Conservation (phyloP, 345 rosid species). For the Trapa bicornis region DNA sequence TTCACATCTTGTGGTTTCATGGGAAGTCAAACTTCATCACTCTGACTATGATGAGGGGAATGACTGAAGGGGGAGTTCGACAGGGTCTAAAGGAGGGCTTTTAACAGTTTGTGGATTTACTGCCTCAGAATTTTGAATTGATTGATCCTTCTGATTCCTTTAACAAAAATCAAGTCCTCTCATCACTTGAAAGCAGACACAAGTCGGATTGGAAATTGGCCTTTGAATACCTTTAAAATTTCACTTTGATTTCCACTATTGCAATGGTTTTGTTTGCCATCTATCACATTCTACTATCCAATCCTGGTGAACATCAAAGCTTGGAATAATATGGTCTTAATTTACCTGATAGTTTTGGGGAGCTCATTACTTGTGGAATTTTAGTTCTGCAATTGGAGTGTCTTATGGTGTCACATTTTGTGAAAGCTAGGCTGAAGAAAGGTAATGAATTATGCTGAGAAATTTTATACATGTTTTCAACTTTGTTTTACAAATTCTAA, state of each 20-base stretch:
- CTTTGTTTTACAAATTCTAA: neutral
- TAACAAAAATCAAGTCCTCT: conserved; percentile 42
- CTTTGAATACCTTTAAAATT: conserved; percentile 50
- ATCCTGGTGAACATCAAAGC: conserved; percentile 45
- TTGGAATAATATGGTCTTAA: conserved; percentile 61
- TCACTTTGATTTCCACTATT: conserved; percentile 42
- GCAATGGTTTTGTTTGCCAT: conserved; percentile 43
- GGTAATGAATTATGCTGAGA: conserved; percentile 21
- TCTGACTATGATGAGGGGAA: conserved; percentile 59
- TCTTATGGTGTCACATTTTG: conserved; percentile 55
- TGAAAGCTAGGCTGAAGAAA: conserved; percentile 54
- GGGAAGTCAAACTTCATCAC: conserved; percentile 60
- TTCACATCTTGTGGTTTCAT: conserved; percentile 49
- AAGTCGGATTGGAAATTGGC: conserved; percentile 58
- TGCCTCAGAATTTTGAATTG: conserved; percentile 40
- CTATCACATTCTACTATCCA: conserved; percentile 43
- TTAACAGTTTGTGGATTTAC: conserved; percentile 41
- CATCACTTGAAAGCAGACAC: conserved; percentile 48
- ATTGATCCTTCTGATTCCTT: conserved; percentile 22
- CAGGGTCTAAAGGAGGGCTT: conserved; percentile 75
- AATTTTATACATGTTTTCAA: neutral
- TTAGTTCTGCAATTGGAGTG: conserved; percentile 51
- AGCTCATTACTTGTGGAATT: conserved; percentile 46
- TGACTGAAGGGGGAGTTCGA: conserved; percentile 80
- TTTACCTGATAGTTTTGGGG: conserved; percentile 86